These are phyloP conservation scores for Cordyceps cateniannulata DNA, from an alignment of 2,329 filamentous ascomycete genomes.

Conservation along the genomic window DNA sequence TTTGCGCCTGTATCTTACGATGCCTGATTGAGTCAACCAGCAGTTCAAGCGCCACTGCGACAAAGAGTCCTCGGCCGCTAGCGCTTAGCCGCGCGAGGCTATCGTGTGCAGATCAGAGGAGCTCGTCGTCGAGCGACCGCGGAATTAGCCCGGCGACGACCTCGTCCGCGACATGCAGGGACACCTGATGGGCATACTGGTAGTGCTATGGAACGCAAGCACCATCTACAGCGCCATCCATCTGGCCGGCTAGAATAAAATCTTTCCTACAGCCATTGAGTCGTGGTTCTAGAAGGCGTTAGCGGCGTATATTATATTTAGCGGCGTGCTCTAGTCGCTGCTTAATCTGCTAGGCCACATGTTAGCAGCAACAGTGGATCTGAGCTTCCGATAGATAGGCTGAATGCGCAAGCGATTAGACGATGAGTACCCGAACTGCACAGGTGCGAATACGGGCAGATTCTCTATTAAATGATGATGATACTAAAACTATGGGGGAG, in stretches of 20 bases:
- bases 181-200: neutral
- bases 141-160: conserved; percentile 13
- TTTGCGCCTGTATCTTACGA: neutral
- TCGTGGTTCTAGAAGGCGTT: conserved; percentile 11
- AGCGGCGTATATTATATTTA: conserved; percentile 8
- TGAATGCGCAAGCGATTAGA: no score
- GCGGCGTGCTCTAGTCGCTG: conserved; percentile 9
- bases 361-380: no score
- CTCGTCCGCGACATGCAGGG: neutral
- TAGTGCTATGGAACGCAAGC: neutral
- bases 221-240: neutral
- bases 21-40: neutral
- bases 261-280: conserved; percentile 2
- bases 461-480: no score
- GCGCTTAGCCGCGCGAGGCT: neutral
- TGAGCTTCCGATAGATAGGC: no score
- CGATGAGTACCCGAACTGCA: no score
- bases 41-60: conserved; percentile 3
- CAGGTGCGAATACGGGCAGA: no score
- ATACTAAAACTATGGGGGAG: no score
- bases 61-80: neutral
- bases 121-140: conserved; percentile 8
- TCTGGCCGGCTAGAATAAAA: neutral
- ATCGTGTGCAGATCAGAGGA: conserved; percentile 10
- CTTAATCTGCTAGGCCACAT: conserved; percentile 10